Percentiles rank a stretch among this genome's conserved stretches.
Evolutionary conservation across 148 eudicot genomes (phyloP).

Genomic region (Amaranthus palmeri): DNA sequence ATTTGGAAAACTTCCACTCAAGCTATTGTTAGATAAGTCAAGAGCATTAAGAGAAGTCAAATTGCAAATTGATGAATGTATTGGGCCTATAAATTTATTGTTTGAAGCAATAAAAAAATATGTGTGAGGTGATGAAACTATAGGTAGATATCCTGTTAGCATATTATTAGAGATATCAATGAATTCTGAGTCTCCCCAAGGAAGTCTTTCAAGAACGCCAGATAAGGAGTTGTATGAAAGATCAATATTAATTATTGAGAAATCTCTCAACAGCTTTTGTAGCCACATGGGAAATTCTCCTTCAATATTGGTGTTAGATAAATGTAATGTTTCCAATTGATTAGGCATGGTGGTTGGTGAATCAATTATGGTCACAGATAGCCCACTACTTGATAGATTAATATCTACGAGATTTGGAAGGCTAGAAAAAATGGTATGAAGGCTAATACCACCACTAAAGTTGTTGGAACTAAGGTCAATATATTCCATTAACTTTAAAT

Average conservation of each 20-base stretch:
- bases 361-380: too few relatives aligned
- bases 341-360: neutral
- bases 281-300: constrained; percentile 27
- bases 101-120: constrained; percentile 8
- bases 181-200: neutral
- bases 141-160: constrained; percentile 32
- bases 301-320: constrained; percentile 21
- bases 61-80: constrained; percentile 14
- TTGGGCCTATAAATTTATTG: constrained; percentile 23
- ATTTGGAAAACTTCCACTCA: constrained; percentile 18
- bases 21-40: constrained; percentile 22
- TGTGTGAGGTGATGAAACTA: constrained; percentile 4
- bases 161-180: constrained; percentile 25
- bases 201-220: constrained; percentile 3
- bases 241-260: neutral
- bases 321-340: constrained; percentile 9
- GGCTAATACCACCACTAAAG: constrained; percentile 2
- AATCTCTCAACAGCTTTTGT: neutral
- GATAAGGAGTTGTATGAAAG: constrained; percentile 30
- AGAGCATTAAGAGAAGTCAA: neutral
- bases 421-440: neutral
- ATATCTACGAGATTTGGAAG: neutral
- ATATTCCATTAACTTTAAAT: neutral
- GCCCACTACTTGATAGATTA: neutral
- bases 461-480: neutral